Evolutionary conservation across 108 stramenopile genomes (phyloP), one percentile per base, ranked within the genome.

Genomic region (Cylindrotheca closterium): DNA sequence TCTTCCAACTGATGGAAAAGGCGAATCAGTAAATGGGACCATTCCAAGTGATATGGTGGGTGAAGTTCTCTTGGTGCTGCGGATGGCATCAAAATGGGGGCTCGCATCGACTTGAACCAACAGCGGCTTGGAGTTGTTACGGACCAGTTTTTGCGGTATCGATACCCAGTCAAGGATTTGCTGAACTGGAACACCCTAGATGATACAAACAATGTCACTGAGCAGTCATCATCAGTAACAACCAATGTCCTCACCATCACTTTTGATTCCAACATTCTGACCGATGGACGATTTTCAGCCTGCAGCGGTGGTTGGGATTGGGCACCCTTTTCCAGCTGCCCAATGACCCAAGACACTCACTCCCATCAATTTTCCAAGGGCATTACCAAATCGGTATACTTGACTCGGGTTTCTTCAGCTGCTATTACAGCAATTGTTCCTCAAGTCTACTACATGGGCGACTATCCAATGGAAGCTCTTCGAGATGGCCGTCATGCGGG

Each of bases 41-140:
- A n/a, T n/a, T n/a, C n/a, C n/a, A n/a, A n/a, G n/a, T n/a, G n/a
- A n/a, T n/a, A n/a, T n/a, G n/a, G n/a, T n/a, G n/a, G n/a, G n/a
- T n/a, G n/a, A n/a, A n/a, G n/a, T n/a, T n/a, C 29, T 7, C 26
- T 27, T 82, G 25, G 65, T 82, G 37, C 22, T 78, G n/a, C n/a
- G 47, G 80, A 81, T 52, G 73, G 80, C 18, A 74, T 81, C 52
- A 77, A 81, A 66, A 81, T 81, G 80, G 80, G 80, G 34, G 80
- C 80, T 27, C n/a, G 27, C 22, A 48, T 81, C 46, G 22, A 1
- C 18, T 18, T 69, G 0, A 78, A 81, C 65, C 63, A 56, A 18
- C 30, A 51, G 1, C 7, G 19, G 2, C 24, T 81, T n/a, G 76
- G 68, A n/a, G 63, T 58, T 26, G 73, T 51, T n/a, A 70, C 64